Evolutionary conservation across 495 filamentous ascomycete species (phyloP).

Genomic region (Aspergillus ostianus): DNA sequence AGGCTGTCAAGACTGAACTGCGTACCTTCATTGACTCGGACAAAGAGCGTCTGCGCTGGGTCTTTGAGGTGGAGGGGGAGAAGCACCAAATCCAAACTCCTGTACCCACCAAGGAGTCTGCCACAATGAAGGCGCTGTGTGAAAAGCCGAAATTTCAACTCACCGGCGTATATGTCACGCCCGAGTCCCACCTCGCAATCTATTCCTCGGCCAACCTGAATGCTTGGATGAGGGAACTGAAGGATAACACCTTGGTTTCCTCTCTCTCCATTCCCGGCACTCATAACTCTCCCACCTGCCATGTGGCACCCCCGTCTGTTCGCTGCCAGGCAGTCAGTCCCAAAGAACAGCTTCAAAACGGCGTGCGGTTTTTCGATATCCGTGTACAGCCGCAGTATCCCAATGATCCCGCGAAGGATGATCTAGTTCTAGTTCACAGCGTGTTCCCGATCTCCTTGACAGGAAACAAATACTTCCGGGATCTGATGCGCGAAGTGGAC

Average conservation of each 20-base stretch:
- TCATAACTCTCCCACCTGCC: constrained; percentile 86
- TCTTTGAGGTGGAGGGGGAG: constrained; percentile 60
- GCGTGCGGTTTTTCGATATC: constrained; percentile 92
- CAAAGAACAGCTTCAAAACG: constrained; percentile 77
- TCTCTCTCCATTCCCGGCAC: constrained; percentile 90
- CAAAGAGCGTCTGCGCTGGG: constrained; percentile 58
- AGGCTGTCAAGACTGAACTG: constrained; percentile 54
- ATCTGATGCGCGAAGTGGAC: constrained; percentile 65
- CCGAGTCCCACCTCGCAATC: constrained; percentile 66
- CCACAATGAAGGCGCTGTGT: constrained; percentile 51
- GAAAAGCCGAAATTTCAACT: constrained; percentile 60
- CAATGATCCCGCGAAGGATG: constrained; percentile 52
- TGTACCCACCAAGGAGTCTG: constrained; percentile 52
- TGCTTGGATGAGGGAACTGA: constrained; percentile 78
- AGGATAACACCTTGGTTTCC: constrained; percentile 66
- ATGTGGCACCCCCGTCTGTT: constrained; percentile 83
- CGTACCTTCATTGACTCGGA: constrained; percentile 41
- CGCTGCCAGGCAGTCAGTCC: constrained; percentile 85
- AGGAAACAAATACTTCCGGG: constrained; percentile 70
- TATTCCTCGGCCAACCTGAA: constrained; percentile 69
- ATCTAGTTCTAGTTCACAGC: constrained; percentile 69
- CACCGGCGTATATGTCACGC: constrained; percentile 69
- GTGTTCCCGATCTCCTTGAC: constrained; percentile 74
- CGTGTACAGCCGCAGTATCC: constrained; percentile 66
- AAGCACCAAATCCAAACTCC: constrained; percentile 61